Evolutionary conservation across 495 filamentous ascomycete species (phyloP).

Genomic region (Lasiosphaeris hirsuta): DNA sequence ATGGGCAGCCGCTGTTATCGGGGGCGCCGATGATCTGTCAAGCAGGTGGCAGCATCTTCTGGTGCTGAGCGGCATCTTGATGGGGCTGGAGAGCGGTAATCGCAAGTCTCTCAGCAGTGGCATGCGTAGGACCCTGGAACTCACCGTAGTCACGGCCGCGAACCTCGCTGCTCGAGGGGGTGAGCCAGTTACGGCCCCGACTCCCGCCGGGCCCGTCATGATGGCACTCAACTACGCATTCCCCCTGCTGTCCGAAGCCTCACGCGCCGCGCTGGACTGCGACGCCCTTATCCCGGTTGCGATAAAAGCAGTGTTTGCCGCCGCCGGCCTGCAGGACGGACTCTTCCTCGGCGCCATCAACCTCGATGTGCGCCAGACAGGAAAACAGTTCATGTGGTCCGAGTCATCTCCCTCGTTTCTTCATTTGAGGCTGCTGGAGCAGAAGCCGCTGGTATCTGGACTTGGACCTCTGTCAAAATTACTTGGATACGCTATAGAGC

Average conservation of each 20-base stretch:
- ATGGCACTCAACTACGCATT: conserved; percentile 80
- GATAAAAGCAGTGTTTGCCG: conserved; percentile 59
- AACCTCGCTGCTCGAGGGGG: conserved; percentile 61
- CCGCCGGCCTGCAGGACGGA: conserved; percentile 76
- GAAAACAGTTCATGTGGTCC: conserved; percentile 71
- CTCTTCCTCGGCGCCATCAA: conserved; percentile 79
- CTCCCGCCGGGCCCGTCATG: conserved; percentile 60
- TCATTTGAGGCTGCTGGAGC: conserved; percentile 53
- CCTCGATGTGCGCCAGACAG: conserved; percentile 63
- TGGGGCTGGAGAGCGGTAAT: conserved; percentile 73
- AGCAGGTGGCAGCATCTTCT: conserved; percentile 86
- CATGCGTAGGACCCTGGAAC: conserved; percentile 70
- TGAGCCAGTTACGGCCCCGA: conserved; percentile 36
- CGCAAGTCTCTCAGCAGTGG: conserved; percentile 57
- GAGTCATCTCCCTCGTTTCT: conserved; percentile 56
- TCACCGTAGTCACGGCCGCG: conserved; percentile 70
- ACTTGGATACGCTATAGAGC: conserved; percentile 68
- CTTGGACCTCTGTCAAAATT: conserved; percentile 78
- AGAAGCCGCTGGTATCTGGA: conserved; percentile 69
- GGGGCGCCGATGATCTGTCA: conserved; percentile 79
- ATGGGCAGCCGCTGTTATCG: conserved; percentile 80
- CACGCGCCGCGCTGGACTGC: conserved; percentile 61
- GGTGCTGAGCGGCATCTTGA: conserved; percentile 73
- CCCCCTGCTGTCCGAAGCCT: conserved; percentile 61
- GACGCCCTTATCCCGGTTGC: conserved; percentile 70